Base-by-base conservation (phyloP, 768 basidiomycete species). In the Auricularia sp. region DNA sequence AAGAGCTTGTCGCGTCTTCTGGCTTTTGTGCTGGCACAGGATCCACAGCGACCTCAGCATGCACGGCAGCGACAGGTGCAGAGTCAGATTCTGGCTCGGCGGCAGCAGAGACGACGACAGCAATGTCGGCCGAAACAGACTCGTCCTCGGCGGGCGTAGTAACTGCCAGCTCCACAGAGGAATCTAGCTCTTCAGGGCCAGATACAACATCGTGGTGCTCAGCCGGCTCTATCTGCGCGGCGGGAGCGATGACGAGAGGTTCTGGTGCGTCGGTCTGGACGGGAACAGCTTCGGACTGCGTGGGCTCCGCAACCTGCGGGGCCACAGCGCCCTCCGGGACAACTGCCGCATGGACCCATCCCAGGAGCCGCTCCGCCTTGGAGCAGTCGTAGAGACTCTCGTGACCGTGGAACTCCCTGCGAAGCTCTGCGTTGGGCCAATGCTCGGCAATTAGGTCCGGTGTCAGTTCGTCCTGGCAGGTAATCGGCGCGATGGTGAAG, bases 321-420 rank as follows among this genome's bases (percentile, higher is more conserved):
- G 47, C 47, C 47, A 18, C 47, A 21, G 47, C 47, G 47, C 18
- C 47, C 18, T 16, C 18, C 21, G 47, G 18, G 18, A 51, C 47
- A 51, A 21, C 23, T 5, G 56, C 1, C 14, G 56, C 56, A 23
- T 87, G 85, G 61, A 80, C 75, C 87, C 88, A 90, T 7, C 83
- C 86, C 61, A 90, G 70, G 70, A 89, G 67, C 66, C 71, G 74
- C 68, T 81, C 77, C n/a, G 87, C 87, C 72, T 88, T 90, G 35
- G 73, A 77, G 66, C 84, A 85, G 70, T 88, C 83, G 70, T 85
- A 87, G 70, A 90, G 84, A 3, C 68, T 76, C 18, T 80, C 83
- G 18, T 68, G 74, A 23, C 79, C 71, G 29, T 70, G 67, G 34
- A 59, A 59, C 34, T 59, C 29, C 34, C 69, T 79, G 77, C 29